These are phyloP conservation scores for Strobilomyces confusus DNA, from an alignment of 768 basidiomycete genomes.

Conservation along the genomic window DNA sequence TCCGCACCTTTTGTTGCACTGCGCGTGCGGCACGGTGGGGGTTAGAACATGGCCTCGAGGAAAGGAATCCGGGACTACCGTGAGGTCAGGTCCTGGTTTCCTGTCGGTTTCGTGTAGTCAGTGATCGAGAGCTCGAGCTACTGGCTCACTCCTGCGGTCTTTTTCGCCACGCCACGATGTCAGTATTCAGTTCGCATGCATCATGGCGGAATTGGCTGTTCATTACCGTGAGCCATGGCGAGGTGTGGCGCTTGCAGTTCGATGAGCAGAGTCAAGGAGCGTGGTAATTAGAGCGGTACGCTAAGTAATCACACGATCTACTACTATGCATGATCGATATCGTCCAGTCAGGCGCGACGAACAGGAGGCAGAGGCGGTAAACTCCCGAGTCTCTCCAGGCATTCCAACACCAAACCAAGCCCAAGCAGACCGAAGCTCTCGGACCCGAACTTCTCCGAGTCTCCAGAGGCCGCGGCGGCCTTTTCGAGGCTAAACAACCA, in stretches of 20 bases:
- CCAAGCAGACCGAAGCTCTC: conserved; percentile 58
- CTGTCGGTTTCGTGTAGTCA: conserved; percentile 4
- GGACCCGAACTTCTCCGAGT: conserved; percentile 34
- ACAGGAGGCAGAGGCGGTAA: conserved; percentile 21
- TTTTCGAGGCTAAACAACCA: conserved; percentile 42
- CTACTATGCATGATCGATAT: not conserved
- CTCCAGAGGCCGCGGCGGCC: conserved; percentile 18
- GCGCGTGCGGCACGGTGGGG: not conserved
- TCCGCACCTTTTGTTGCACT: conserved; percentile 15
- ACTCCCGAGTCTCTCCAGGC: conserved; percentile 1
- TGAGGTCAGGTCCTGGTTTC: conserved; percentile 3
- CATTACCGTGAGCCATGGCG: conserved; percentile 20
- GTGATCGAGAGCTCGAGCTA: not conserved
- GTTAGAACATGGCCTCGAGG: not conserved
- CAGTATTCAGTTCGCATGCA: conserved; percentile 3
- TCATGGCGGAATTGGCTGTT: not conserved
- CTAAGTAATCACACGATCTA: no score
- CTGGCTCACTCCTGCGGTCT: conserved; percentile 17
- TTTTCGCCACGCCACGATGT: not conserved
- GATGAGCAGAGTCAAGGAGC: not conserved
- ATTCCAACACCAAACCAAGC: not conserved
- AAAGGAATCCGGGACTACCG: conserved; percentile 9
- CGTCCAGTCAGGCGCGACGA: not conserved
- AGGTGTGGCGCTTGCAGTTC: not conserved
- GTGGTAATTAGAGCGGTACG: not conserved